Evolutionary conservation across 2,329 filamentous ascomycete species (phyloP).

Genomic region (Aspergillus candidus): DNA sequence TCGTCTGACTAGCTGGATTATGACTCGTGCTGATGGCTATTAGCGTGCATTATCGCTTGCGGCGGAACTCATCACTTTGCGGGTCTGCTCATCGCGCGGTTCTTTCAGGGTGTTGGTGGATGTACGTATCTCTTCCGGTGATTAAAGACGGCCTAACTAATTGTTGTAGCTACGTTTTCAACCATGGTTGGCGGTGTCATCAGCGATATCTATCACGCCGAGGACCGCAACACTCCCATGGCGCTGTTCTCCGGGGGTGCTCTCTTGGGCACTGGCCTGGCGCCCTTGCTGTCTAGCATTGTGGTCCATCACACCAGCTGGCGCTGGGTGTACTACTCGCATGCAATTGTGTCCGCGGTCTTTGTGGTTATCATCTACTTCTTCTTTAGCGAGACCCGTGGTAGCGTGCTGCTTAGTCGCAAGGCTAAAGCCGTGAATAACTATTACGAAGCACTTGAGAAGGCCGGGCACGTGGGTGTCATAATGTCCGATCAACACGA

Average conservation of each 20-base stretch:
- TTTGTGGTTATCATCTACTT: constrained; percentile 60
- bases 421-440: constrained; percentile 68
- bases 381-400: constrained; percentile 76
- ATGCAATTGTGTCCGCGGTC: constrained; percentile 62
- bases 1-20: neutral
- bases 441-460: constrained; percentile 72
- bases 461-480: constrained; percentile 54
- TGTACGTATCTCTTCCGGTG: constrained; percentile 46
- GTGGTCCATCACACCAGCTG: constrained; percentile 63
- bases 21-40: constrained; percentile 11
- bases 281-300: constrained; percentile 65
- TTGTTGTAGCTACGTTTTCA: constrained; percentile 55
- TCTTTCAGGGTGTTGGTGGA: constrained; percentile 70
- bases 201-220: constrained; percentile 72
- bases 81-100: constrained; percentile 69
- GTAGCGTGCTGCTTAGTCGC: constrained; percentile 68
- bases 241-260: constrained; percentile 76
- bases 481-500: constrained; percentile 36
- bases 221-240: constrained; percentile 83
- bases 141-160: neutral
- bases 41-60: constrained; percentile 62
- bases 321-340: constrained; percentile 87
- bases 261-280: constrained; percentile 70
- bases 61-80: constrained; percentile 63
- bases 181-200: constrained; percentile 92